A percentile compares a stretch with the other conserved stretches of the same genome.
phyloP scores from a whole-genome alignment of 2,329 filamentous ascomycete genomes.

The Fusarium nurragi region DNA sequence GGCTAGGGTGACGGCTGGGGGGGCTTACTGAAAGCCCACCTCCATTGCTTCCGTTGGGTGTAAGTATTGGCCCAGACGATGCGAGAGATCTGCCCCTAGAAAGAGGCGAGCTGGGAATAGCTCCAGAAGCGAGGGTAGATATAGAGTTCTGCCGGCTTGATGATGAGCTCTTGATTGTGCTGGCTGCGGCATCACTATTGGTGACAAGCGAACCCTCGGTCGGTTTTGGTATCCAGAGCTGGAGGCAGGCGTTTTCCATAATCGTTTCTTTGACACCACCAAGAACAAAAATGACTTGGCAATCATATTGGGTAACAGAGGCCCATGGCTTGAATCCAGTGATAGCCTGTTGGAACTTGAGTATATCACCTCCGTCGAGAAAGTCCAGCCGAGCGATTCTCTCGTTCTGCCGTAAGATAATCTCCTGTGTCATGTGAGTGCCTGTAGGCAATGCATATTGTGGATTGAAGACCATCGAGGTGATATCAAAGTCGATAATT shows the following conservation, averaged over 20 bases:
- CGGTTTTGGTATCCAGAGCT: constrained; percentile 48
- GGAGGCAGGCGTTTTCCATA: constrained; percentile 45
- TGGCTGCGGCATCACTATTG: constrained; percentile 38
- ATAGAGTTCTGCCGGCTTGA: constrained; percentile 31
- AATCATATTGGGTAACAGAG: constrained; percentile 42
- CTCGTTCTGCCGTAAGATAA: constrained; percentile 46
- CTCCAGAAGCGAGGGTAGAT: constrained; percentile 9
- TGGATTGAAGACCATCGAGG: constrained; percentile 42
- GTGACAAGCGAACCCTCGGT: constrained; percentile 44
- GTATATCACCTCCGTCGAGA: constrained; percentile 36
- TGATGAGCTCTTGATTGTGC: constrained; percentile 2
- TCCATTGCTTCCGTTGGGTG: not conserved
- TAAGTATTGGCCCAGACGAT: not conserved
- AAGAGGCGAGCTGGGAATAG: not conserved
- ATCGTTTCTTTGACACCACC: constrained; percentile 37
- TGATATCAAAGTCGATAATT: constrained; percentile 48
- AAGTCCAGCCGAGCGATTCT: constrained; percentile 47
- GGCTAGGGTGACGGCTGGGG: constrained; percentile 22
- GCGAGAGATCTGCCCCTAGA: constrained; percentile 5
- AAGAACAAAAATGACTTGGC: constrained; percentile 45
- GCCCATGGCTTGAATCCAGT: constrained; percentile 48
- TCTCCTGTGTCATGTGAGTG: constrained; percentile 34
- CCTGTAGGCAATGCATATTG: constrained; percentile 44
- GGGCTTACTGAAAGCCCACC: constrained; percentile 11
- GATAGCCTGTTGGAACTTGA: constrained; percentile 49